Evolutionary conservation across 257 asterid species (phyloP).

Genomic region (Solanum gandarillasii): DNA sequence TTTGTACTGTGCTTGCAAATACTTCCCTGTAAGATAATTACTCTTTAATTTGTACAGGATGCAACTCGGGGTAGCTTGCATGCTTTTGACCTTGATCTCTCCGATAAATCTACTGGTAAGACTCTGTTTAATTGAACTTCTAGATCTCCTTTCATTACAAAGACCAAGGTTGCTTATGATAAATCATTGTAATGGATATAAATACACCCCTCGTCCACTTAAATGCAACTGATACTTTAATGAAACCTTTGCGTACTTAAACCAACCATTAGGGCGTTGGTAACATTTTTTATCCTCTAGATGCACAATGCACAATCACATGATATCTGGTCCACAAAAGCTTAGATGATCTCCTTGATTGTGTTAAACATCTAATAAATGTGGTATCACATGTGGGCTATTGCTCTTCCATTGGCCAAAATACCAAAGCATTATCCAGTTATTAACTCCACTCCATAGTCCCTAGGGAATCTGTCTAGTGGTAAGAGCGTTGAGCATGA

Average conservation of each 20-base stretch:
- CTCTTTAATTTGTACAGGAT: neutral
- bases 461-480: neutral
- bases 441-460: neutral
- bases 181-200: neutral
- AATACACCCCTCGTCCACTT: neutral
- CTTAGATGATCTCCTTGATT: neutral
- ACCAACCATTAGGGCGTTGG: neutral
- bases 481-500: neutral
- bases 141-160: neutral
- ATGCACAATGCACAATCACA: neutral
- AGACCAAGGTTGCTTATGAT: neutral
- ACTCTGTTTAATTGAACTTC: neutral
- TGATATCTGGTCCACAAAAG: neutral
- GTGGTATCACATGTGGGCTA: neutral
- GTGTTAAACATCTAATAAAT: neutral
- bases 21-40: neutral
- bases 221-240: neutral
- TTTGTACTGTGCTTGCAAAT: neutral
- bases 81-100: constrained; percentile 58
- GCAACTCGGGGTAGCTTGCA: constrained; percentile 25
- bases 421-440: neutral
- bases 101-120: constrained; percentile 46
- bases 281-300: neutral
- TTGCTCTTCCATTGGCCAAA: neutral
- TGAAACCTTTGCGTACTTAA: neutral